Evolutionary conservation across 192 early-diverging fungal species (phyloP).

Genomic region (Podila horticola): DNA sequence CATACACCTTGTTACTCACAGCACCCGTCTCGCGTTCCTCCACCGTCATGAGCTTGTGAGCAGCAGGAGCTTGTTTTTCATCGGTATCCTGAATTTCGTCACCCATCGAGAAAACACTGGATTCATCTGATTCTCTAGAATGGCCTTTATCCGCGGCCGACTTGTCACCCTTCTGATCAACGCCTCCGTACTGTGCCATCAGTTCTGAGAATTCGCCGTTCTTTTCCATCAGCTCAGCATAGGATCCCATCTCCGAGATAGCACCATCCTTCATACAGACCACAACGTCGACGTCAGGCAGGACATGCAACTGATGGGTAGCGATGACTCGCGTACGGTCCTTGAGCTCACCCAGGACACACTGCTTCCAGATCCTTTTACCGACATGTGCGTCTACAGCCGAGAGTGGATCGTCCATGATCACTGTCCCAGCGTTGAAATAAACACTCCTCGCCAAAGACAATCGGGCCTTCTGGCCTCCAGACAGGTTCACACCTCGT

Average conservation of each 20-base stretch:
- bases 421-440: slow-evolving; percentile 62
- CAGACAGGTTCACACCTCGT: slow-evolving; percentile 81
- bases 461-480: slow-evolving; percentile 89
- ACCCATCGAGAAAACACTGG: slow-evolving; percentile 14
- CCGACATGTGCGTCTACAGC: slow-evolving; percentile 82
- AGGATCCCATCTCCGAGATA: slow-evolving; percentile 72
- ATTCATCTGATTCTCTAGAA: background rate
- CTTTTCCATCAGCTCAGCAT: slow-evolving; percentile 62
- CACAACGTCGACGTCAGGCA: slow-evolving; percentile 72
- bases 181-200: slow-evolving; percentile 67
- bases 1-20: slow-evolving; percentile 2
- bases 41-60: background rate
- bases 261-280: slow-evolving; percentile 75
- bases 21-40: slow-evolving; percentile 18
- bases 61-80: background rate
- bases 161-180: background rate
- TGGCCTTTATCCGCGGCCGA: no score
- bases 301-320: slow-evolving; percentile 78
- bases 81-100: background rate
- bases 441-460: slow-evolving; percentile 88
- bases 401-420: slow-evolving; percentile 88
- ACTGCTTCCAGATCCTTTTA: slow-evolving; percentile 53
- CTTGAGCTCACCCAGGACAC: slow-evolving; percentile 21
- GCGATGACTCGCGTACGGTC: slow-evolving; percentile 74
- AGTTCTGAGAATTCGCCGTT: slow-evolving; percentile 65